Evolutionary conservation across 306 rosid species (phyloP).

Genomic region (Acacia acuminata): DNA sequence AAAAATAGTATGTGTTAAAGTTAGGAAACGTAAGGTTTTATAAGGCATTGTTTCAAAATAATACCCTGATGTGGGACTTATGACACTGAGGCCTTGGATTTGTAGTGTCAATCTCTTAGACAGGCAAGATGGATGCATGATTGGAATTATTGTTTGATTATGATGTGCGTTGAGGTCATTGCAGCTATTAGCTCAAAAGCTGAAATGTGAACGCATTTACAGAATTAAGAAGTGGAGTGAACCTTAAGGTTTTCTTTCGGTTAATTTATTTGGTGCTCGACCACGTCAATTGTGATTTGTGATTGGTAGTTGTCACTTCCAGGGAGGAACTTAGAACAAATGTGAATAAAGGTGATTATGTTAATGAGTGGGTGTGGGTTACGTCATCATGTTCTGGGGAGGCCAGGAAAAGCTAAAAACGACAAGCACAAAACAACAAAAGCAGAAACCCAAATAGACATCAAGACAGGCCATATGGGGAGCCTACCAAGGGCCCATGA

Average conservation of each 20-base stretch:
- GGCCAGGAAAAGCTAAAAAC: background rate
- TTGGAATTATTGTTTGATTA: constrained; percentile 14
- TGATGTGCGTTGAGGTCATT: background rate
- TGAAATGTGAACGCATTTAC: constrained; percentile 18
- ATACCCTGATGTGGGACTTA: no score
- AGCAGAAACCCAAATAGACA: background rate
- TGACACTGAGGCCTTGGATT: constrained; percentile 19
- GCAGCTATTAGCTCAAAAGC: background rate
- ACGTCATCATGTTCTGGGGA: background rate
- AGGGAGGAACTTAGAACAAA: background rate
- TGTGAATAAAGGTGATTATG: no score
- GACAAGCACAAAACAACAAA: constrained; percentile 9
- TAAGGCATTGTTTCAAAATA: no score
- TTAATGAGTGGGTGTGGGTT: background rate
- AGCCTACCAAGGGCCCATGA: background rate
- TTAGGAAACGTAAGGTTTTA: no score
- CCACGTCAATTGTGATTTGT: background rate
- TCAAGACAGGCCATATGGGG: background rate
- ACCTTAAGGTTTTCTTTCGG: background rate
- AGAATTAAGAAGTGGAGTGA: background rate
- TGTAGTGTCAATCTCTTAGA: background rate
- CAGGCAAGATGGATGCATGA: background rate
- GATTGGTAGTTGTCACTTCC: background rate
- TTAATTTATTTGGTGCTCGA: background rate
- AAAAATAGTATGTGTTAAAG: no score